Evolutionary conservation across 306 rosid species (phyloP).

Genomic region (Pterocarpus santalinus): DNA sequence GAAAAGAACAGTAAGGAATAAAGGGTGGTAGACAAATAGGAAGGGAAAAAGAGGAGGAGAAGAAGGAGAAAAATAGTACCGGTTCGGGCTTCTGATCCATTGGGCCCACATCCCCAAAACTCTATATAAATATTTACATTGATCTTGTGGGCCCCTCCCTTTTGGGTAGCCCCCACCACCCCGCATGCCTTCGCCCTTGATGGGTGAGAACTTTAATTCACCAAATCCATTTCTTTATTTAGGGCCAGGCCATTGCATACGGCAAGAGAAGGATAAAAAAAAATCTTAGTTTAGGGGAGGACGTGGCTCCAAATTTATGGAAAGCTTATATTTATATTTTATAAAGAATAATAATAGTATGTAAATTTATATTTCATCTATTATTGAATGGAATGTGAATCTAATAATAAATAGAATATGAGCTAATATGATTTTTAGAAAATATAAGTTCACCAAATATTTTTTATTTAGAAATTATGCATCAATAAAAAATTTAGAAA

Average conservation of each 20-base stretch:
- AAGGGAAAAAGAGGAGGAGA: background rate
- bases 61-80: slow-evolving; percentile 12
- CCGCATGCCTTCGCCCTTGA: slow-evolving; percentile 46
- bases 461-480: too few relatives aligned
- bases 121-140: slow-evolving; percentile 6
- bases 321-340: too few relatives aligned
- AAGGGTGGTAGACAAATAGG: slow-evolving; percentile 44
- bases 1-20: background rate
- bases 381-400: too few relatives aligned
- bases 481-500: too few relatives aligned
- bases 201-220: slow-evolving; percentile 11
- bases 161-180: slow-evolving; percentile 16
- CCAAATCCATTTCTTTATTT: background rate
- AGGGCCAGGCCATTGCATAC: background rate
- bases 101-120: slow-evolving; percentile 37
- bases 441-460: too few relatives aligned
- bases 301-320: too few relatives aligned
- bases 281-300: too few relatives aligned
- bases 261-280: too few relatives aligned
- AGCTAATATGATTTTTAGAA: too few relatives aligned
- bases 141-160: slow-evolving; percentile 50
- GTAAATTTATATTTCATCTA: too few relatives aligned
- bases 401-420: too few relatives aligned
- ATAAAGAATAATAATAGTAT: too few relatives aligned
- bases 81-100: slow-evolving; percentile 32